These are phyloP conservation scores for Lophium mytilinum DNA, from an alignment of 495 filamentous ascomycete species.

Conservation along the genomic window DNA sequence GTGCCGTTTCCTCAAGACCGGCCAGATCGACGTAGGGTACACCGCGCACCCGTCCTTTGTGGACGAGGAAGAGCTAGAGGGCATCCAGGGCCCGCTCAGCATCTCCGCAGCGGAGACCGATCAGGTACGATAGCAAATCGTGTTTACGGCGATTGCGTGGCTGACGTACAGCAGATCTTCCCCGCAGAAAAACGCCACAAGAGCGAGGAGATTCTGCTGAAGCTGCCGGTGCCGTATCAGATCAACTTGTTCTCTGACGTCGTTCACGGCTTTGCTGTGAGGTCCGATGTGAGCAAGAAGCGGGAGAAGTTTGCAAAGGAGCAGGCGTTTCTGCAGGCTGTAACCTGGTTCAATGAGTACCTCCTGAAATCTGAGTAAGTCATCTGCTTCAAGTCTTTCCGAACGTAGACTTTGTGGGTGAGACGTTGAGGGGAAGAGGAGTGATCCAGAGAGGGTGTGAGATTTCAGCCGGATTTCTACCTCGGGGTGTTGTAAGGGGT, in stretches of 20 bases:
- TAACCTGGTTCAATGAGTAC: conserved; percentile 66
- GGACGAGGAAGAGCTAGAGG: conserved; percentile 64
- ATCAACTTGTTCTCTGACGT: conserved; percentile 74
- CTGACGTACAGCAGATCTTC: conserved; percentile 75
- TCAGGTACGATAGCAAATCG: too few relatives aligned
- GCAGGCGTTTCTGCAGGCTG: conserved; percentile 73
- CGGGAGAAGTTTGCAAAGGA: conserved; percentile 71
- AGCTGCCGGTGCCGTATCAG: conserved; percentile 63
- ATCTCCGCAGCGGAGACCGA: conserved; percentile 54
- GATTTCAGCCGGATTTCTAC: too few relatives aligned
- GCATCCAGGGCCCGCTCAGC: conserved; percentile 61
- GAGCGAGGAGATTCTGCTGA: conserved; percentile 51
- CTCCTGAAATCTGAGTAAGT: conserved; percentile 33
- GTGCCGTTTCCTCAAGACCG: conserved; percentile 36
- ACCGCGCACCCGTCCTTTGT: conserved; percentile 73
- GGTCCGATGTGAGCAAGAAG: conserved; percentile 54
- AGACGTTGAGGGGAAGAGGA: background rate
- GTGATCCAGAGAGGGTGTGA: too few relatives aligned
- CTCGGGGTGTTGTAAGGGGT: too few relatives aligned
- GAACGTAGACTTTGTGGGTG: background rate
- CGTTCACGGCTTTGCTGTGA: conserved; percentile 71
- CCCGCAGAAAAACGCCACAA: conserved; percentile 61
- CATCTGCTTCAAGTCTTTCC: background rate
- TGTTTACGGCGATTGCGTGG: too few relatives aligned
- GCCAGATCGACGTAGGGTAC: conserved; percentile 54